phyloP scores from a whole-genome alignment of 306 rosid species.

The Cucumis hystrix region DNA sequence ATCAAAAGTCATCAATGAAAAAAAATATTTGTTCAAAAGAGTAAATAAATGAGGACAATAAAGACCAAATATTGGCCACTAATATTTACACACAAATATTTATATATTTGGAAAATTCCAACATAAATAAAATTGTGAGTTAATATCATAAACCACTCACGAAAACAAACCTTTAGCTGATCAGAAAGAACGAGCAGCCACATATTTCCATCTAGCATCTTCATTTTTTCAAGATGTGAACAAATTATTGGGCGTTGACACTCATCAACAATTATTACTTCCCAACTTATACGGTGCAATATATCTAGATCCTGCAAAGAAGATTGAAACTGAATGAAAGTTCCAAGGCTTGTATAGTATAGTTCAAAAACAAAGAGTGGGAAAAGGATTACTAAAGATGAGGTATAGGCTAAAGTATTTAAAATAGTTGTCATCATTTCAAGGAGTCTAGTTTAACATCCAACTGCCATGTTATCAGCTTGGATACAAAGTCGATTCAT shows the following conservation, averaged over 20 bases:
- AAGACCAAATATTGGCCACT: too few relatives aligned
- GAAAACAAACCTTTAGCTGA: constrained; percentile 42
- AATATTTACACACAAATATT: too few relatives aligned
- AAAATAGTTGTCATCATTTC: not conserved
- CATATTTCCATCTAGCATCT: constrained; percentile 27
- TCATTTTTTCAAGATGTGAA: constrained; percentile 24
- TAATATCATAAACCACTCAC: constrained; percentile 1
- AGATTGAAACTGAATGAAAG: not conserved
- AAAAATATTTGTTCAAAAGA: too few relatives aligned
- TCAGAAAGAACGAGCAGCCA: constrained; percentile 35
- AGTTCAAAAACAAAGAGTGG: not conserved
- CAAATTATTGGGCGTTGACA: constrained; percentile 30
- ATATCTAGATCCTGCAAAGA: constrained; percentile 43
- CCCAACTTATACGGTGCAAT: constrained; percentile 37
- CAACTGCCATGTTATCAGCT: not conserved
- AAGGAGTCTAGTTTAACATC: not conserved
- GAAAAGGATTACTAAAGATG: not conserved
- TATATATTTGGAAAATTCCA: too few relatives aligned
- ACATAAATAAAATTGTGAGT: not conserved
- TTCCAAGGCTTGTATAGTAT: not conserved
- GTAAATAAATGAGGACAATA: too few relatives aligned
- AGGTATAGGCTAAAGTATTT: not conserved
- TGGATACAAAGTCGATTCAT: not conserved
- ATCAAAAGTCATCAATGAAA: too few relatives aligned
- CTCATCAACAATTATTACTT: constrained; percentile 43